Base-by-base conservation (phyloP, 192 early-diverging fungal genomes). In the Linnemannia elongata region DNA sequence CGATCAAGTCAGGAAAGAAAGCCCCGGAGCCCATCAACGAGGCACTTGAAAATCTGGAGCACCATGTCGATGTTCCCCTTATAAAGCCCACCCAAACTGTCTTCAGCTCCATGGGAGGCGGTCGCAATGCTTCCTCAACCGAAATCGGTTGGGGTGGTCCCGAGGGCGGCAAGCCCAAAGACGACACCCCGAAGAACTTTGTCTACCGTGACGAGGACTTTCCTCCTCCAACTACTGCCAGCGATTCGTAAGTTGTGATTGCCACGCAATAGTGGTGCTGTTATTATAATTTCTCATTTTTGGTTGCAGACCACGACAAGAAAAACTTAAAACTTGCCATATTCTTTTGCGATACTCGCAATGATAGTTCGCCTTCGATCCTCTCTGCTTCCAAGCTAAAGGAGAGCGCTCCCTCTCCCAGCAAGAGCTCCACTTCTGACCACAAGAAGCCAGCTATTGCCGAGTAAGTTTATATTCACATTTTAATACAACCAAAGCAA, bases 141-240 rank as follows among this genome's bases (percentile, higher is more conserved):
- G 49, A 57, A 49, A 72, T 82, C 24, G 80, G 52, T 2, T 82
- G 70, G 47, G 74, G 69, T 4, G 47, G 68, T 36, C 13, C 20
- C n/a, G 17, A 52, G 2, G n/a, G 30, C 18, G 36, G 42, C 24
- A 72, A 76, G 36, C n/a, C 49, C 36, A 6, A 38, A 4, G n/a
- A 49, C 6, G 27, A 72, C 6, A 12, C 10, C 4, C 80, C 80
- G 4, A 76, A 72, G 69, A 69, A 76, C 30, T 76, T 82, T 76
- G 69, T 57, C 39, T 76, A 82, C 69, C 80, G 69, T 45, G 69
- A 82, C 8, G 80, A 82, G 52, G 80, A 82, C 30, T 82, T 82
- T 33, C 79, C 44, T 42, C 57, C 79, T 41, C 33, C 76, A 39
- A 44, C 47, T 38, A 76, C 42, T 69, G 7, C 36, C 15, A 60